A percentile compares a stretch with the other conserved stretches of the same genome.
phyloP scores from a whole-genome alignment of 768 basidiomycete species.

The Hortiboletus flavorubellus region DNA sequence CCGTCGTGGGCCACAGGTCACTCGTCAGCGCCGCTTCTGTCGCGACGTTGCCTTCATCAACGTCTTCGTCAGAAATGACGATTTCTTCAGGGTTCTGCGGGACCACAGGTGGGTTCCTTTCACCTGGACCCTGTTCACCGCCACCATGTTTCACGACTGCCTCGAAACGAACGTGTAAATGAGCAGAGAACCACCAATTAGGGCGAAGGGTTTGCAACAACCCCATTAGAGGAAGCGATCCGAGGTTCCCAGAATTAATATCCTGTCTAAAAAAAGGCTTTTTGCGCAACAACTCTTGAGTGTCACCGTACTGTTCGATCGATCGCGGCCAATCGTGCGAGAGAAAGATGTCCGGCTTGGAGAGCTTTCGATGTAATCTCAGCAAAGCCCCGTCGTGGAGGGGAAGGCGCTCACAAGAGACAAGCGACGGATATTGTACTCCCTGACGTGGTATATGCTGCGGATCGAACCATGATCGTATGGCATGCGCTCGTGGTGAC shows the following conservation, averaged over 20 bases:
- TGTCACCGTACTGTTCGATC: slow-evolving; percentile 81
- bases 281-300: slow-evolving; percentile 56
- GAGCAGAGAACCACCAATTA: slow-evolving; percentile 89
- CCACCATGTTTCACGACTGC: slow-evolving; percentile 54
- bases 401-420: slow-evolving; percentile 51
- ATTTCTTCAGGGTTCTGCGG: slow-evolving; percentile 40
- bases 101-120: neutral
- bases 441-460: slow-evolving; percentile 88
- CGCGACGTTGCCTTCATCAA: slow-evolving; percentile 8
- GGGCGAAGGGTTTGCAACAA: slow-evolving; percentile 72
- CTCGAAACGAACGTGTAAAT: slow-evolving; percentile 85
- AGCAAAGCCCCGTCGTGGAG: neutral
- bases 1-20: slow-evolving; percentile 32
- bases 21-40: slow-evolving; percentile 25
- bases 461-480: slow-evolving; percentile 70
- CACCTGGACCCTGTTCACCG: neutral
- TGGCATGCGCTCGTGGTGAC: slow-evolving; percentile 79
- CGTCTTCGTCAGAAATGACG: slow-evolving; percentile 35
- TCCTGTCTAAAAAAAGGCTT: slow-evolving; percentile 80
- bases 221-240: slow-evolving; percentile 83
- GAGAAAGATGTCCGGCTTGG: slow-evolving; percentile 71
- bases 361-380: slow-evolving; percentile 39
- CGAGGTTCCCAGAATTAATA: slow-evolving; percentile 62
- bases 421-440: slow-evolving; percentile 77
- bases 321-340: slow-evolving; percentile 96